Evolutionary conservation across 371 early-diverging fungal species (phyloP).

Genomic region (Rhizopus microsporus): DNA sequence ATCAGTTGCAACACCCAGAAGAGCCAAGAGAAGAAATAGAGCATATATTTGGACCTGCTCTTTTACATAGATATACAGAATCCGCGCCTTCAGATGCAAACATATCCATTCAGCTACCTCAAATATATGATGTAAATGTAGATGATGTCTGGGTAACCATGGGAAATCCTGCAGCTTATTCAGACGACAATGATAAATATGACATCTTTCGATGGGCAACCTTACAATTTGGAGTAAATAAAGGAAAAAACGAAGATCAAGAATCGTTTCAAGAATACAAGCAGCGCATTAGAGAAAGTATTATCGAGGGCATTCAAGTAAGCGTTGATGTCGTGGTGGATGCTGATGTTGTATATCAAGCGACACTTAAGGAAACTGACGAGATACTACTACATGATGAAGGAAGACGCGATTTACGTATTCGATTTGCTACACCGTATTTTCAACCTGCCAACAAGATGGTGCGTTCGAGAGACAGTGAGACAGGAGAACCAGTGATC

Average conservation of each 20-base stretch:
- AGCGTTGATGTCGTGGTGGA: slow-evolving; percentile 59
- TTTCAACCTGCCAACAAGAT: slow-evolving; percentile 57
- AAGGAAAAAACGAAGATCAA: slow-evolving; percentile 26
- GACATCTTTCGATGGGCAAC: slow-evolving; percentile 48
- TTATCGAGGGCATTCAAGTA: slow-evolving; percentile 56
- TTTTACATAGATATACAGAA: slow-evolving; percentile 39
- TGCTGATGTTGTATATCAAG: slow-evolving; percentile 53
- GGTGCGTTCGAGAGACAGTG: slow-evolving; percentile 50
- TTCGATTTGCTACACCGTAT: slow-evolving; percentile 61
- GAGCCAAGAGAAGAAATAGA: slow-evolving; percentile 14
- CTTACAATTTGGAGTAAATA: slow-evolving; percentile 30
- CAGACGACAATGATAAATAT: slow-evolving; percentile 24
- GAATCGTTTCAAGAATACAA: slow-evolving; percentile 50
- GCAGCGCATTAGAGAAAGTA: slow-evolving; percentile 44
- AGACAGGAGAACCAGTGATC: slow-evolving; percentile 53
- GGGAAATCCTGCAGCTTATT: slow-evolving; percentile 40
- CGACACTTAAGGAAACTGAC: slow-evolving; percentile 15
- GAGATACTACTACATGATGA: slow-evolving; percentile 45
- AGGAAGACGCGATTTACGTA: slow-evolving; percentile 49
- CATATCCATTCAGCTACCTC: slow-evolving; percentile 46
- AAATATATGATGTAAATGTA: slow-evolving; percentile 53
- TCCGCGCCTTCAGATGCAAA: slow-evolving; percentile 24
- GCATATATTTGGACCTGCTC: slow-evolving; percentile 43
- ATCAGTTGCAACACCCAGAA: slow-evolving; percentile 29
- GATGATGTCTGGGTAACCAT: slow-evolving; percentile 58